Percentiles rank a stretch among this genome's conserved stretches.
Evolutionary conservation across 2,329 filamentous ascomycete genomes (phyloP).

Genomic region (Nectriaceae sp.): DNA sequence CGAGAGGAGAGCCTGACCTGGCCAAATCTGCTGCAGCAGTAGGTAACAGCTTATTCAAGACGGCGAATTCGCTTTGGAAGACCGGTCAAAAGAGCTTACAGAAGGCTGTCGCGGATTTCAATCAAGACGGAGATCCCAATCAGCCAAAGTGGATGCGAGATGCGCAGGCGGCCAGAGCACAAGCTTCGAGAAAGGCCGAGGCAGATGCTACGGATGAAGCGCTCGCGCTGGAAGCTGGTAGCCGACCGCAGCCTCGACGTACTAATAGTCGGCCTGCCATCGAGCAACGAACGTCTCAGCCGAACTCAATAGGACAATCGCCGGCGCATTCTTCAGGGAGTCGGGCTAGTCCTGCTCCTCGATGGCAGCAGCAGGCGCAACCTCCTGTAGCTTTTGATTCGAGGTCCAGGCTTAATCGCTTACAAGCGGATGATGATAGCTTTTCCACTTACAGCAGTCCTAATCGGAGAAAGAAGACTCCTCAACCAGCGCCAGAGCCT

Average conservation of each 20-base stretch:
- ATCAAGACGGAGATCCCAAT: constrained; percentile 68
- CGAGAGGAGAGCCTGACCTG: constrained; percentile 67
- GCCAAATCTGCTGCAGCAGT: constrained; percentile 80
- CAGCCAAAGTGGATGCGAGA: constrained; percentile 97
- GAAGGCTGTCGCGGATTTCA: constrained; percentile 86
- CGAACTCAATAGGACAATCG: constrained; percentile 48
- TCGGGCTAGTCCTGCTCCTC: constrained; percentile 50
- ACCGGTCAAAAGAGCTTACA: constrained; percentile 90
- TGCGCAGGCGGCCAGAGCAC: constrained; percentile 50
- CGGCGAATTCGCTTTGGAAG: constrained; percentile 94
- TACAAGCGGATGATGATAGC: constrained; percentile 77
- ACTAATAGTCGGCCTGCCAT: constrained; percentile 29
- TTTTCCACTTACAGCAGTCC: constrained; percentile 87
- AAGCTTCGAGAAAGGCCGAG: constrained; percentile 32
- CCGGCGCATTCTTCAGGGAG: constrained; percentile 48
- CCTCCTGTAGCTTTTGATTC: constrained; percentile 39
- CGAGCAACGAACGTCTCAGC: constrained; percentile 27
- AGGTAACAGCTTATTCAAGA: constrained; percentile 84
- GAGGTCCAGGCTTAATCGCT: constrained; percentile 65
- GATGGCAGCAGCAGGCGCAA: constrained; percentile 57
- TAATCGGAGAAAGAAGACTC: constrained; percentile 72
- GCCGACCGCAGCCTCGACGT: constrained; percentile 49
- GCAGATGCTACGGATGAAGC: constrained; percentile 68
- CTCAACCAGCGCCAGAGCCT: constrained; percentile 47
- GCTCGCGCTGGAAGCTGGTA: constrained; percentile 73